Evolutionary conservation across 768 basidiomycete genomes (phyloP).

Genomic region (Lactarius trivialis): DNA sequence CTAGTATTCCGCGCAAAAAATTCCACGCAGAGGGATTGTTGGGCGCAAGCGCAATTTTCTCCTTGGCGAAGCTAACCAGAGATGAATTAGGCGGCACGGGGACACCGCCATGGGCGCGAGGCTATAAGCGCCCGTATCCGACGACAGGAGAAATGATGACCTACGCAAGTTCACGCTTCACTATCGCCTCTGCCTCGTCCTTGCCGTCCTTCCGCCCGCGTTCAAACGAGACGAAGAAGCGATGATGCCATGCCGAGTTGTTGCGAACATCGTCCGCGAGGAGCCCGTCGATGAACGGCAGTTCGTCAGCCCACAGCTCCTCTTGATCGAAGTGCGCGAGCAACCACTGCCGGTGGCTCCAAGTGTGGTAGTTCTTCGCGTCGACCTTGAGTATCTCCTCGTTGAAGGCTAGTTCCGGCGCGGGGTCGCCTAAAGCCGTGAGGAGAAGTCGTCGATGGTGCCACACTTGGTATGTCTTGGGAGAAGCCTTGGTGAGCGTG

Average conservation of each 20-base stretch:
- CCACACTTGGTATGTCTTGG: slow-evolving; percentile 99
- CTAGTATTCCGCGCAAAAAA: slow-evolving; percentile 83
- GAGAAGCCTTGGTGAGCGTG: slow-evolving; percentile 69
- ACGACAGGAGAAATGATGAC: slow-evolving; percentile 29
- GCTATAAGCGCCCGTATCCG: neutral
- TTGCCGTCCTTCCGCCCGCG: slow-evolving; percentile 57
- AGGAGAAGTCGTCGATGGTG: slow-evolving; percentile 81
- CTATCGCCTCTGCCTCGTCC: slow-evolving; percentile 50
- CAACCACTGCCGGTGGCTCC: slow-evolving; percentile 96
- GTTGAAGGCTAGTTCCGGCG: slow-evolving; percentile 76
- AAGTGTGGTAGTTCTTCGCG: slow-evolving; percentile 97
- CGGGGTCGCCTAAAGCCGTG: slow-evolving; percentile 44
- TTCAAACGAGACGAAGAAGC: slow-evolving; percentile 81
- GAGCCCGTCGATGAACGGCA: slow-evolving; percentile 68
- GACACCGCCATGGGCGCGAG: slow-evolving; percentile 9
- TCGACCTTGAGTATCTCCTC: slow-evolving; percentile 65
- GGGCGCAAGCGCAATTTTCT: slow-evolving; percentile 77
- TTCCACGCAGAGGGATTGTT: slow-evolving; percentile 97
- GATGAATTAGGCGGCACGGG: slow-evolving; percentile 26
- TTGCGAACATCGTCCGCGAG: slow-evolving; percentile 77
- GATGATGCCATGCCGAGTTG: slow-evolving; percentile 97
- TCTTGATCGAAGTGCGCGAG: slow-evolving; percentile 76
- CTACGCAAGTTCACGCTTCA: slow-evolving; percentile 70
- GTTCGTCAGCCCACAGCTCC: slow-evolving; percentile 65
- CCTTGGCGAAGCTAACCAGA: slow-evolving; percentile 50